Evolutionary conservation across 257 asterid genomes (phyloP).

Genomic region (Avicennia marina): DNA sequence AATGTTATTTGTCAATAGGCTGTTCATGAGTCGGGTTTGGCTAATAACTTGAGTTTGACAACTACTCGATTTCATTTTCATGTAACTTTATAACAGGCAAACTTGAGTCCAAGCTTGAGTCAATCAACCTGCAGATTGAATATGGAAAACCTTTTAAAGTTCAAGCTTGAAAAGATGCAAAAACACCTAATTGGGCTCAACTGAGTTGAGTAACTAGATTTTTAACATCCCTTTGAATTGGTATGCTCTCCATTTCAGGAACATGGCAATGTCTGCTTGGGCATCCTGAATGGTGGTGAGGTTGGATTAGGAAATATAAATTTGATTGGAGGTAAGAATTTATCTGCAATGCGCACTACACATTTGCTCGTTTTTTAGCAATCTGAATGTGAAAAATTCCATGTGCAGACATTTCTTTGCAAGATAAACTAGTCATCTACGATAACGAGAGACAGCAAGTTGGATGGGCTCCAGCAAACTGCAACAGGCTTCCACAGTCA

Average conservation of each 20-base stretch:
- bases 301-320: conserved; percentile 55
- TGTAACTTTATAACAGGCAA: too few relatives aligned
- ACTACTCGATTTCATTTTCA: too few relatives aligned
- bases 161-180: too few relatives aligned
- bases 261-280: conserved; percentile 78
- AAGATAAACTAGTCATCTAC: conserved; percentile 79
- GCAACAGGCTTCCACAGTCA: conserved; percentile 56
- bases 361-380: not conserved
- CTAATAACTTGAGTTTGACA: too few relatives aligned
- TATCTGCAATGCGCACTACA: not conserved
- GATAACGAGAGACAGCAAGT: conserved; percentile 65
- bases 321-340: conserved; percentile 73
- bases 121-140: too few relatives aligned
- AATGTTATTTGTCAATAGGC: too few relatives aligned
- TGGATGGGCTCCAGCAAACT: conserved; percentile 71
- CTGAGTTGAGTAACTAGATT: too few relatives aligned
- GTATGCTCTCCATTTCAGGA: conserved; percentile 36
- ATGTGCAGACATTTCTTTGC: conserved; percentile 63
- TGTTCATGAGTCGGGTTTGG: too few relatives aligned
- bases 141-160: too few relatives aligned
- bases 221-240: not conserved
- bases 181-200: too few relatives aligned
- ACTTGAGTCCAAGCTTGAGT: too few relatives aligned
- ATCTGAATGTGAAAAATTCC: conserved; percentile 21
- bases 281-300: conserved; percentile 70